These are phyloP conservation scores for Claviceps africana DNA, from an alignment of 2,329 filamentous ascomycete genomes.

Conservation along the genomic window DNA sequence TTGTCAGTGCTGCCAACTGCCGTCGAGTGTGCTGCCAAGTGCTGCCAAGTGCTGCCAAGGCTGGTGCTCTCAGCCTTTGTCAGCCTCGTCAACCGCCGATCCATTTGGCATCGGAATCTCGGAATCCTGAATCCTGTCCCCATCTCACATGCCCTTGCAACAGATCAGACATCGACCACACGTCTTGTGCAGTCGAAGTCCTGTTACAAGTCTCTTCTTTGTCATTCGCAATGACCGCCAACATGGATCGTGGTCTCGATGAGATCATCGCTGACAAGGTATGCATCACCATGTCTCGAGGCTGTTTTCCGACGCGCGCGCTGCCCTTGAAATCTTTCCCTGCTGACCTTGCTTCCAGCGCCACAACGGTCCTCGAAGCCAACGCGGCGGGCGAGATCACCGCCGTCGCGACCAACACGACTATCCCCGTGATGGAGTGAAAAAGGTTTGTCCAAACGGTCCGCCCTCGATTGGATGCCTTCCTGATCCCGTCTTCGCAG, in stretches of 20 bases:
- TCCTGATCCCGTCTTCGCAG: conserved; percentile 10
- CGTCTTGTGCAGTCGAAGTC: background rate
- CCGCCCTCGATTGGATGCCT: background rate
- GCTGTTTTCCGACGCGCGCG: background rate
- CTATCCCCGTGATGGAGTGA: conserved; percentile 69
- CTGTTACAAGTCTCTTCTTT: background rate
- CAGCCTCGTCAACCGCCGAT: background rate
- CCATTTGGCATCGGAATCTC: background rate
- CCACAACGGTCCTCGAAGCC: conserved; percentile 22
- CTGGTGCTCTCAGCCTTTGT: background rate
- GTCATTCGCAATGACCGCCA: conserved; percentile 21
- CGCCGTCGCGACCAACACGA: conserved; percentile 23
- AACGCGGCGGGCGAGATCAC: conserved; percentile 22
- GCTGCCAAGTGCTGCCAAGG: too few species aligned
- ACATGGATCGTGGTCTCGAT: conserved; percentile 41
- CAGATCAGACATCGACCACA: background rate
- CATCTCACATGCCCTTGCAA: background rate
- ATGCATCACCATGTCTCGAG: conserved; percentile 7
- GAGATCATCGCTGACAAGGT: conserved; percentile 41
- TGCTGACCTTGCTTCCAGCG: conserved; percentile 10
- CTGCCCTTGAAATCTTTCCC: background rate
- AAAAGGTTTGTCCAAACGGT: conserved; percentile 53
- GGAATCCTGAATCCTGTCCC: background rate
- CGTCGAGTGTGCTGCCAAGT: too few species aligned
- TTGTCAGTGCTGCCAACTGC: too few species aligned